Base-by-base conservation (phyloP, 805 yeast genomes). In the Lachancea fermentati region DNA sequence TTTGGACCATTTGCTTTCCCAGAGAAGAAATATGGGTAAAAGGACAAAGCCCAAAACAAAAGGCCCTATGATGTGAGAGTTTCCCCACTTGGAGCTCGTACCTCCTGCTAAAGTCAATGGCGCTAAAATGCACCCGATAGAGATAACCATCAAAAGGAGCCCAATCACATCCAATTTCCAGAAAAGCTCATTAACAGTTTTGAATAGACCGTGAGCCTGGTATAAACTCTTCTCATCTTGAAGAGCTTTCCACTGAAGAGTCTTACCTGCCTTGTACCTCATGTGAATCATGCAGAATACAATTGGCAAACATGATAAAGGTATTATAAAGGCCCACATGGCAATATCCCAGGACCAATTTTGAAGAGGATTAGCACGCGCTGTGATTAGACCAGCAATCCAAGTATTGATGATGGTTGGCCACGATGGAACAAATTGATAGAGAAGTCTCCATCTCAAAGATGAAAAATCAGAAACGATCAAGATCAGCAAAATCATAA, bases 71-170 rank as follows among this genome's bases (percentile, higher is more conserved):
- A 80, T 69, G 33, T 75, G 66, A 13, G 77, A 85, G 43, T 68
- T 65, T 39, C 64, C 54, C 94, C 94, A 85, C 37, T 69, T 66
- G 2, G 64, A 34, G 26, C 26, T 22, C 26, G 62, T 55, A 46
- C 88, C 88, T 47, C 86, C 89, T 9, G 89, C 89, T 22, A 85
- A 60, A 9, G 93, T 83, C 48, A 85, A 69, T 16, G 91, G 88
- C 16, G 77, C 79, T 44, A 85, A 66, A 33, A 85, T 67, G 49
- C 81, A 73, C 31, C 85, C 87, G 16, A 84, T 65, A 2, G 72
- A 69, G 18, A 73, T 72, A 38, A 75, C 67, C 50, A 82, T 55
- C 15, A 81, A 59, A 14, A 79, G 50, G 26, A 79, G 61, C 32
- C 93, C 94, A 40, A 79, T 57, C 11, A 79, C 60, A 56, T 85